Conservation (phyloP, 257 asterid genomes). For the Paraleonurus japonicus region DNA sequence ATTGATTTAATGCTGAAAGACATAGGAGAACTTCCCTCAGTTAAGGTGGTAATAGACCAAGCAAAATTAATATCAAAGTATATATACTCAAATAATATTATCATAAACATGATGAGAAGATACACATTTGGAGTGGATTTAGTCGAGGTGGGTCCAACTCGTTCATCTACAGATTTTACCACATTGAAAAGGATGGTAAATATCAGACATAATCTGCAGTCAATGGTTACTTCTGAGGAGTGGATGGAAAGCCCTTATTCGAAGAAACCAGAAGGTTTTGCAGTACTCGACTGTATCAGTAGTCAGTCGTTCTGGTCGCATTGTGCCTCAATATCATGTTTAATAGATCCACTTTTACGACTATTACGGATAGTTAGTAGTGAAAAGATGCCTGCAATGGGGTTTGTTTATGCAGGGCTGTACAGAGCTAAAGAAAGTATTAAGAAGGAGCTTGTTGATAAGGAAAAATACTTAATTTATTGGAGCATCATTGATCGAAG, state of each 20-base stretch:
- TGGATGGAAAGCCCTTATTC: constrained; percentile 81
- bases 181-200: constrained; percentile 73
- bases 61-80: constrained; percentile 78
- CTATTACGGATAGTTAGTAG: constrained; percentile 70
- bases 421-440: constrained; percentile 86
- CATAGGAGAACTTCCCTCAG: constrained; percentile 54
- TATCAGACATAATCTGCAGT: constrained; percentile 66
- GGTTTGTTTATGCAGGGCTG: constrained; percentile 78
- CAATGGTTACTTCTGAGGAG: constrained; percentile 87
- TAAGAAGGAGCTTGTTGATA: constrained; percentile 66
- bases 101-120: constrained; percentile 76
- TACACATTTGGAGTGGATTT: constrained; percentile 82
- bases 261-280: constrained; percentile 62
- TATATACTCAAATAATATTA: constrained; percentile 50
- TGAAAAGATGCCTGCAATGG: constrained; percentile 80
- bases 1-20: constrained; percentile 81
- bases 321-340: constrained; percentile 44
- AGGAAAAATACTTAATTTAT: constrained; percentile 62
- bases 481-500: constrained; percentile 85
- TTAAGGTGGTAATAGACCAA: constrained; percentile 58
- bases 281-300: constrained; percentile 45
- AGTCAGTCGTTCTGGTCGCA: constrained; percentile 77
- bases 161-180: constrained; percentile 59
- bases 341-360: constrained; percentile 71
- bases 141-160: constrained; percentile 66